A percentile compares a stretch with the other conserved stretches of the same genome.
phyloP scores from a whole-genome alignment of 192 early-diverging fungal species.

The Oehlia diaphana region DNA sequence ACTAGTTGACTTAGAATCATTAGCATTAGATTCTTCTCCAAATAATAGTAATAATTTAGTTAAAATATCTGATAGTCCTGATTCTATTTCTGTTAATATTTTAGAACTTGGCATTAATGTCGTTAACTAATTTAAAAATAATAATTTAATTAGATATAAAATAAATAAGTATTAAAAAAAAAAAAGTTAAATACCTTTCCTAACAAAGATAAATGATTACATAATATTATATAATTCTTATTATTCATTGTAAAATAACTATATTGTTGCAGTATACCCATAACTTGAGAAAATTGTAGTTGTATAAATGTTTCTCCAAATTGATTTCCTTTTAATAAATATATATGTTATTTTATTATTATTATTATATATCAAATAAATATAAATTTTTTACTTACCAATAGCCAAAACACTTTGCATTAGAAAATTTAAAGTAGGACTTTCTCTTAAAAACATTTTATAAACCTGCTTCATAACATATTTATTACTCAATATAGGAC shows the following conservation, averaged over 20 bases:
- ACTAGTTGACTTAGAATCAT: slow-evolving; percentile 27
- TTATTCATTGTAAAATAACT: slow-evolving; percentile 4
- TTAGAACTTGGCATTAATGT: slow-evolving; percentile 35
- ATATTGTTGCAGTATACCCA: slow-evolving; percentile 43
- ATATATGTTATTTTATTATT: background rate
- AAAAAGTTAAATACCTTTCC: slow-evolving; percentile 21
- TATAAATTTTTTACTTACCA: slow-evolving; percentile 24
- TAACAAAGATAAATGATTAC: slow-evolving; percentile 35
- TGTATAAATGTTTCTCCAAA: slow-evolving; percentile 63
- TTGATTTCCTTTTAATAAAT: slow-evolving; percentile 30
- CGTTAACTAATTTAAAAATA: slow-evolving; percentile 25
- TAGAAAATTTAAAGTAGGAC: slow-evolving; percentile 35
- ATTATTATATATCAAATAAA: slow-evolving; percentile 3
- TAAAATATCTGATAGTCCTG: slow-evolving; percentile 42
- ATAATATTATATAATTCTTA: slow-evolving; percentile 24
- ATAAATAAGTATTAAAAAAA: background rate
- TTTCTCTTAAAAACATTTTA: slow-evolving; percentile 51
- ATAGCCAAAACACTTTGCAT: slow-evolving; percentile 46
- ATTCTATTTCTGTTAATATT: slow-evolving; percentile 42
- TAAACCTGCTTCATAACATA: slow-evolving; percentile 57
- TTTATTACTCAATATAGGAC: slow-evolving; percentile 57
- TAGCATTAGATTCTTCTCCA: background rate
- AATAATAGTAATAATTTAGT: slow-evolving; percentile 40
- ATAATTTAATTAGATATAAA: background rate
- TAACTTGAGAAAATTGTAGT: slow-evolving; percentile 55